These are phyloP conservation scores for Vaccinium macrocarpon DNA, from an alignment of 148 eudicot species.

Conservation along the genomic window DNA sequence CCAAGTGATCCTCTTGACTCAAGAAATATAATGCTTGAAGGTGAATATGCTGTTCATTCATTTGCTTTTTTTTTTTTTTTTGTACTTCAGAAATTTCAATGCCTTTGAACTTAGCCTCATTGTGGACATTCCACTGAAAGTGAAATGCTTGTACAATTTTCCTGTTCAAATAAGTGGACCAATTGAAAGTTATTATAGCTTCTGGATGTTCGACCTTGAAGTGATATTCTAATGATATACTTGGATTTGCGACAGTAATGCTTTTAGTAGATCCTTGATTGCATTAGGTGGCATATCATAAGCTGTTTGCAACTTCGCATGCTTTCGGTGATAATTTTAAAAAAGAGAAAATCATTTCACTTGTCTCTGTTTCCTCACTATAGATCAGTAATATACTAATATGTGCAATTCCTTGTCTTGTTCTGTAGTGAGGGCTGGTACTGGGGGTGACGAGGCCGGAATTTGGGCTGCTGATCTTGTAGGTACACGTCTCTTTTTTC, in stretches of 20 bases:
- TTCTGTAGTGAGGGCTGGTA: conserved; percentile 91
- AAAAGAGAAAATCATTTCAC: neutral
- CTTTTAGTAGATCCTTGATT: neutral
- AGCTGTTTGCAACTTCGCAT: conserved; percentile 5
- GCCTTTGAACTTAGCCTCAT: neutral
- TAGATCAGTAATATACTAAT: conserved; percentile 16
- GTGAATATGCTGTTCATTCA: conserved; percentile 29
- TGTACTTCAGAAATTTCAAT: neutral
- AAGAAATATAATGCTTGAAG: conserved; percentile 95
- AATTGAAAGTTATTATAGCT: neutral
- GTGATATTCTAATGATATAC: neutral
- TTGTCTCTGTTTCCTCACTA: conserved; percentile 9
- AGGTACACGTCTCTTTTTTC: conserved; percentile 72
- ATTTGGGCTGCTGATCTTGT: conserved; percentile 99
- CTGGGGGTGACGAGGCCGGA: conserved; percentile 99
- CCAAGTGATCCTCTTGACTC: conserved; percentile 96
- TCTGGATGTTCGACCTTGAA: neutral
- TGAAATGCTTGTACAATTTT: neutral
- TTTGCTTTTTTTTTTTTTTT: neutral
- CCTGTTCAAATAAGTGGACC: neutral
- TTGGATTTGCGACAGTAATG: neutral
- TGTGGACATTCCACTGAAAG: neutral
- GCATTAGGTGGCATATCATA: neutral
- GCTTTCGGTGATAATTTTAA: neutral
- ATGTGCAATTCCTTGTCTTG: neutral